Evolutionary conservation across 352 stramenopile genomes (phyloP).

Genomic region (Globisporangium takayamanum): DNA sequence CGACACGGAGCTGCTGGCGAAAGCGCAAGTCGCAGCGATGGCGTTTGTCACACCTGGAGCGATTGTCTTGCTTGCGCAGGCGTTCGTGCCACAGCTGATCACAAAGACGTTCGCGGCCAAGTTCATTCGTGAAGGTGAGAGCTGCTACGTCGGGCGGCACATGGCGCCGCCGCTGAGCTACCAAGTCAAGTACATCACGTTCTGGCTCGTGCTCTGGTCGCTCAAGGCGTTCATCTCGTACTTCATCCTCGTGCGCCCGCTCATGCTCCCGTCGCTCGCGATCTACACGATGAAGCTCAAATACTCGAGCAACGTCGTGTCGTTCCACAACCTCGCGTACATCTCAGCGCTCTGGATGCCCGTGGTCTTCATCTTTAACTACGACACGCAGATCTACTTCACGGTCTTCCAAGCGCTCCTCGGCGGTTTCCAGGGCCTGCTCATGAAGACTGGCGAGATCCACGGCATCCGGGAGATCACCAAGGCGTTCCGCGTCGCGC

Average conservation of each 20-base stretch:
- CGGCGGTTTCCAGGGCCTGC: constrained; percentile 48
- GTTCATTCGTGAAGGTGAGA: constrained; percentile 69
- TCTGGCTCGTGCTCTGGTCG: constrained; percentile 57
- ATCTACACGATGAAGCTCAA: constrained; percentile 67
- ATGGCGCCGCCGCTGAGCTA: constrained; percentile 54
- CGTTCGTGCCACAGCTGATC: constrained; percentile 47
- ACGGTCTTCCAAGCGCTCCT: constrained; percentile 67
- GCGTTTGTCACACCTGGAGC: constrained; percentile 43
- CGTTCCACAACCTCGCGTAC: constrained; percentile 68
- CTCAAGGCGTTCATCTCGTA: constrained; percentile 56
- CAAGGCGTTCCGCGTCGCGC: constrained; percentile 68
- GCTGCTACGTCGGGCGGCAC: constrained; percentile 61
- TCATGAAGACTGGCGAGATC: constrained; percentile 76
- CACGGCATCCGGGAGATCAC: constrained; percentile 61
- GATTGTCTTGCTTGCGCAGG: constrained; percentile 46
- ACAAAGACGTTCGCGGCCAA: constrained; percentile 49
- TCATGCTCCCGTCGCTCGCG: constrained; percentile 58
- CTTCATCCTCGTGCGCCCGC: constrained; percentile 51
- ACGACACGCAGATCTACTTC: constrained; percentile 79
- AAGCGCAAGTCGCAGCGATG: no score
- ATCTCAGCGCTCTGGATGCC: constrained; percentile 61
- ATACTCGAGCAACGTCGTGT: constrained; percentile 61
- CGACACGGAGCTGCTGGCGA: constrained; percentile 30
- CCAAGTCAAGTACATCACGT: constrained; percentile 58
- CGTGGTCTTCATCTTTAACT: constrained; percentile 71